Base-by-base conservation (phyloP, 306 rosid genomes). In the Malus asiatica region DNA sequence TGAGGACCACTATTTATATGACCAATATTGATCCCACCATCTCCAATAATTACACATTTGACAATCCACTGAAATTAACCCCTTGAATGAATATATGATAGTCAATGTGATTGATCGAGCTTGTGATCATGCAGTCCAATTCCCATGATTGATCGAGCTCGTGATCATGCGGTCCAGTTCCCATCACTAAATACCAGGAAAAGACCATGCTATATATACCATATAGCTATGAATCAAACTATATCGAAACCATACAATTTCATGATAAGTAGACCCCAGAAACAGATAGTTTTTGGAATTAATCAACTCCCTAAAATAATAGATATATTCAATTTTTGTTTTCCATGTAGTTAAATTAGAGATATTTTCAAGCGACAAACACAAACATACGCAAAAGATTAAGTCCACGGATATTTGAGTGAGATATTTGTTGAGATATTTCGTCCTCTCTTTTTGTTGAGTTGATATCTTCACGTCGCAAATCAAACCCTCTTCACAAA, bases 401-500 rank as follows among this genome's bases (percentile, higher is more conserved):
- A 75, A 75, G 65, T 74, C 67, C 67, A 80, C 73, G 68, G 3
- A 53, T 29, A 16, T 64, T 64, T 25, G 71, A 69, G 40, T 44
- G 71, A 71, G 92, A 86, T 88, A 80, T 85, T 84, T 78, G 74
- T 69, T 29, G 53, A 82, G 91, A 90, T 90, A 83, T 83, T 83
- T 78, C 77, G 25, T 44, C 23, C 60, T 72, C 13, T 59, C 77
- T 66, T n/a, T 64, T 64, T n/a, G 57, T 68, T 51, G 55, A 48
- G 20, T 48, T 1, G 20, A 15, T 16, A 68, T 83, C 44, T 29
- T 79, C 87, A 84, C 27, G 38, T 61, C 38, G 30, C 38, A 70
- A 83, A 64, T 64, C 44, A 32, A 42, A 74, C 84, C 84, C 90
- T 89, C 85, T 87, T 91, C 84, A 89, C 96, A 86, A 91, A 91